Percentiles rank a stretch among this genome's conserved stretches.
phyloP scores from a whole-genome alignment of 1,139 yeast species.

The Suhomyces anneliseae region DNA sequence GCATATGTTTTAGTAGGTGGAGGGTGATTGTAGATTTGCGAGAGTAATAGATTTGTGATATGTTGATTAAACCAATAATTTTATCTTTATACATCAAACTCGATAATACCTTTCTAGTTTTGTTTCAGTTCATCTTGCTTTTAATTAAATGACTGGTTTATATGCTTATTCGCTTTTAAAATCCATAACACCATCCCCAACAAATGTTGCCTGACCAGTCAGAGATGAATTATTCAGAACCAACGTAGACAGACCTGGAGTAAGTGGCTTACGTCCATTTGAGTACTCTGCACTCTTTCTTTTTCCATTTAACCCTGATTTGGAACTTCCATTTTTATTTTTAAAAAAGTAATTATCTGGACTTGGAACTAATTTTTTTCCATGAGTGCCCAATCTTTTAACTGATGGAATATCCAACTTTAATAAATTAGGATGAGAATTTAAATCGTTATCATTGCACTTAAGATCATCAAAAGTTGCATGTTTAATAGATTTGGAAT shows the following conservation, averaged over 20 bases:
- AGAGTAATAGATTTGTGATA: too few species aligned
- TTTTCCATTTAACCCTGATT: neutral
- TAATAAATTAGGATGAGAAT: neutral
- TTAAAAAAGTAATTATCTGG: conserved; percentile 5
- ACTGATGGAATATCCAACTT: conserved; percentile 10
- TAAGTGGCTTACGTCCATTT: neutral
- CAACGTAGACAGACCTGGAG: neutral
- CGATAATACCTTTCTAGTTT: too few species aligned
- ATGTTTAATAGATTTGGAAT: neutral
- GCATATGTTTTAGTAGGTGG: too few species aligned
- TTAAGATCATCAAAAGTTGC: neutral
- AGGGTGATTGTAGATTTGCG: too few species aligned
- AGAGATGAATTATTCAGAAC: neutral
- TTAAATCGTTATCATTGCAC: neutral
- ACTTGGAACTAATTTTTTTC: conserved; percentile 15
- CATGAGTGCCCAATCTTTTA: conserved; percentile 10
- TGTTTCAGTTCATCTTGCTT: too few species aligned
- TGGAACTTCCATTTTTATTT: conserved; percentile 3
- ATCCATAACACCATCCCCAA: neutral
- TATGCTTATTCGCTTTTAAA: neutral
- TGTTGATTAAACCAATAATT: too few species aligned
- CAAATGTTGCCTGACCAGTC: neutral
- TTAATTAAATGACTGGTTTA: too few species aligned
- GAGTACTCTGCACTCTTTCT: neutral
- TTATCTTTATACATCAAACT: too few species aligned